Evolutionary conservation across 306 rosid genomes (phyloP), one percentile per base, ranked within the genome.

Genomic region (Canavalia gladiata): DNA sequence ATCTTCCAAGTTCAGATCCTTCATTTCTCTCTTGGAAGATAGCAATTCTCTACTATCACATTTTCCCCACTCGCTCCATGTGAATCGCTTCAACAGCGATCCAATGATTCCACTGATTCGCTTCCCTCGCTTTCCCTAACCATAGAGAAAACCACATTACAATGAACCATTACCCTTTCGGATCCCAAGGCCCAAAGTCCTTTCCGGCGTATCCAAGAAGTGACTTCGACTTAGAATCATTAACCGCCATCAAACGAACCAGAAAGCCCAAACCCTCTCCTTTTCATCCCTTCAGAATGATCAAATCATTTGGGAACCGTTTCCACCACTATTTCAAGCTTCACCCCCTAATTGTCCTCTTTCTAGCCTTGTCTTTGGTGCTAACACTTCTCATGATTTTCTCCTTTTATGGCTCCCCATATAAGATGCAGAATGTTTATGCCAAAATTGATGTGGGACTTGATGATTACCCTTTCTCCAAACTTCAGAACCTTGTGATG

Each of bases 151-250:
- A 4, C 12, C 2, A 6, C 3, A n/a, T 35, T 59, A 84, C 51
- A 69, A 91, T 91, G 97, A 90, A 72, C 81, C 86, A 69, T 85
- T 87, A 78, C 70, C 81, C 91, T 67, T 85, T 86, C 43, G 89
- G 92, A 85, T 87, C 91, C 8, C 84, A 90, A 41, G 82, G 54
- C 72, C 80, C 90, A 33, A 95, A 90, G 81, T 82, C 96, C 72
- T 94, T 94, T 73, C 59, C 33, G 41, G 88, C 94, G 51, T 90
- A 89, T 87, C 85, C 87, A 42, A 86, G 80, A 70, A 87, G 58
- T 4, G 94, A 95, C 37, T 87, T 89, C 62, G 98, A 91, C 82
- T 80, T 93, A 74, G 99, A 95, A 91, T 93, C 97, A 4, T 95
- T 91, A 75, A 76, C 35, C 71, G 2, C 71, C 55, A 57, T 60